Conservation (phyloP, 2,329 filamentous ascomycete species). For the Apiospora kogelbergensis region DNA sequence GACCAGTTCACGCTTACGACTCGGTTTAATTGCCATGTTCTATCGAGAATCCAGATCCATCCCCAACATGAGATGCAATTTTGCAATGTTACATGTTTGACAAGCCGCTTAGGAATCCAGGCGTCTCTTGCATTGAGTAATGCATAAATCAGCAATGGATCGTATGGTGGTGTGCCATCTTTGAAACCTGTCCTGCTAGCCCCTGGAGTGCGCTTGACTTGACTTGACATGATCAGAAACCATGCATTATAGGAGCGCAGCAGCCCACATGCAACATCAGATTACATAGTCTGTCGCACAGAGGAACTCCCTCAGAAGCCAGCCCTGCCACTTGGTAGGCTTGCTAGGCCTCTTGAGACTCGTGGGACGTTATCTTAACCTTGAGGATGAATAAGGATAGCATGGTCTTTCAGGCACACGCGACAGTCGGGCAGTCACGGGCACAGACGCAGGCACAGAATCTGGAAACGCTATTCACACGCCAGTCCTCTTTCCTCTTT, state of each 20-base stretch:
- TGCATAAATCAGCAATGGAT: not conserved
- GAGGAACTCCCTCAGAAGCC: too few species aligned
- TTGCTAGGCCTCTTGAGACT: too few species aligned
- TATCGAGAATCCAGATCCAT: constrained; percentile 1
- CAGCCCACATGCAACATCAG: not conserved
- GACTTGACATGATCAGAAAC: not conserved
- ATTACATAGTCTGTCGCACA: not conserved
- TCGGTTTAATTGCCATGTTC: constrained; percentile 2
- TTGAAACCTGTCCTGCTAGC: not conserved
- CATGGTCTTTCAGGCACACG: too few species aligned
- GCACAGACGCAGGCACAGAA: too few species aligned
- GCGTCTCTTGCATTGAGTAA: not conserved
- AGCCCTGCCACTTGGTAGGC: too few species aligned
- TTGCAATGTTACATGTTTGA: constrained; percentile 3
- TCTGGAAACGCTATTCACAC: too few species aligned
- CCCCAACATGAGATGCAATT: not conserved
- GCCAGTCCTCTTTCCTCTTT: not conserved
- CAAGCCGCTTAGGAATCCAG: not conserved
- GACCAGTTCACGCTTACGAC: constrained; percentile 1
- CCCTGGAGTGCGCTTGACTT: not conserved
- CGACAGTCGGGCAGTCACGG: too few species aligned
- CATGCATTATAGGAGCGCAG: not conserved
- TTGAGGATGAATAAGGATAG: too few species aligned
- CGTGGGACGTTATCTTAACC: too few species aligned
- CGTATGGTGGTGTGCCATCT: not conserved